Conservation (phyloP, 2,329 filamentous ascomycete species). For the Periconia sp. region DNA sequence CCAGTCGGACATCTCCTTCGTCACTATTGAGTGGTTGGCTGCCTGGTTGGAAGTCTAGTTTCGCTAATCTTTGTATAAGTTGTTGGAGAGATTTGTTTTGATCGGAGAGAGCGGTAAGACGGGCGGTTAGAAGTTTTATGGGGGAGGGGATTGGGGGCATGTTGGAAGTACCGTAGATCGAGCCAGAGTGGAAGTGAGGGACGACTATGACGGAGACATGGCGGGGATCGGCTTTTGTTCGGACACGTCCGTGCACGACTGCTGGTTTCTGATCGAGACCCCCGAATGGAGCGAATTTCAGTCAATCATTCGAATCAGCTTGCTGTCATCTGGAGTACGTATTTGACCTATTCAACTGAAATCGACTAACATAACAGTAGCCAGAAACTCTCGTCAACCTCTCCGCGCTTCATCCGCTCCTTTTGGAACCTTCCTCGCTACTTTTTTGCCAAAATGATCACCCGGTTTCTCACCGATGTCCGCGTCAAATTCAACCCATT, state of each 20-base stretch:
- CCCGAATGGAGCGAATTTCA: background rate
- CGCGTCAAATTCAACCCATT: conserved; percentile 92
- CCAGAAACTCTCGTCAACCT: background rate
- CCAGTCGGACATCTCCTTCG: conserved; percentile 67
- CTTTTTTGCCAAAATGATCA: conserved; percentile 65
- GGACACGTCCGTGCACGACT: background rate
- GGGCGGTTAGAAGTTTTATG: conserved; percentile 47
- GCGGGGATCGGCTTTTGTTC: conserved; percentile 15
- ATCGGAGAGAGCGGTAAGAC: conserved; percentile 56
- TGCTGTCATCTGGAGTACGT: background rate
- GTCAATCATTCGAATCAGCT: background rate
- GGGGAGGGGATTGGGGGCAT: conserved; percentile 40
- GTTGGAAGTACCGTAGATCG: conserved; percentile 15
- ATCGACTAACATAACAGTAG: background rate
- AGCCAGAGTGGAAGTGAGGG: conserved; percentile 27
- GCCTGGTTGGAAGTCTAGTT: conserved; percentile 63
- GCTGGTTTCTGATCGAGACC: background rate
- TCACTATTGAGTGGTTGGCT: conserved; percentile 62
- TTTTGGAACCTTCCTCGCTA: background rate
- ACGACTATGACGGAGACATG: conserved; percentile 33
- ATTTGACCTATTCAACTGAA: background rate
- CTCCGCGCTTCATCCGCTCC: background rate
- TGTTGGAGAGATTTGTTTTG: conserved; percentile 56
- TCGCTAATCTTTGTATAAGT: conserved; percentile 59
- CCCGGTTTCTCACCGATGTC: conserved; percentile 82